Evolutionary conservation across 495 filamentous ascomycete genomes (phyloP).

Genomic region (Bacidia rubella): DNA sequence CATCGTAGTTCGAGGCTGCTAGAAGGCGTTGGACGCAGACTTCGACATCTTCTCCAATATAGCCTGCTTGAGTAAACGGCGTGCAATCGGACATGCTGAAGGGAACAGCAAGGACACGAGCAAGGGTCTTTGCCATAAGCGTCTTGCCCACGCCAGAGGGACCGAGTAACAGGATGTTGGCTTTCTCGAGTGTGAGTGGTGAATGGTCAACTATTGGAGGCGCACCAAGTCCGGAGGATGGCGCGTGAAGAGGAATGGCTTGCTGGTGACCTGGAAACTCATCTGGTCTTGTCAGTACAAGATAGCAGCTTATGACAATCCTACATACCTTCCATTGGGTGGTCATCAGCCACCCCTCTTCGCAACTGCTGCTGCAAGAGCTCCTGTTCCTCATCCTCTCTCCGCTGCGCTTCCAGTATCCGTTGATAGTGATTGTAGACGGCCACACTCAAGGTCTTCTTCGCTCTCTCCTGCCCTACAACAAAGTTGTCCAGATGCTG

Average conservation of each 20-base stretch:
- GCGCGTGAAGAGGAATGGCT: constrained; percentile 31
- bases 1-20: constrained; percentile 80
- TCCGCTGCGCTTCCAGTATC: constrained; percentile 59
- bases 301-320: not conserved
- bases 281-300: constrained; percentile 36
- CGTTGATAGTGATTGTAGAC: constrained; percentile 97
- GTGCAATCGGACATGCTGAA: constrained; percentile 98
- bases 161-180: constrained; percentile 83
- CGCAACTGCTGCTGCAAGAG: constrained; percentile 36
- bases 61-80: constrained; percentile 90
- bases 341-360: constrained; percentile 33
- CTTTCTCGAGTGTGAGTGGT: constrained; percentile 80
- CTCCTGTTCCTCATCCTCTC: constrained; percentile 66
- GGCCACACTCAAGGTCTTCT: constrained; percentile 82
- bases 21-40: constrained; percentile 81
- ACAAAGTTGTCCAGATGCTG: constrained; percentile 90
- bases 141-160: constrained; percentile 96
- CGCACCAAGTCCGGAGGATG: constrained; percentile 18
- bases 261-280: constrained; percentile 66
- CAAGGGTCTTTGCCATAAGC: constrained; percentile 76
- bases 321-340: constrained; percentile 45
- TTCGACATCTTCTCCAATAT: constrained; percentile 94
- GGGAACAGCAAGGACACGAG: constrained; percentile 72
- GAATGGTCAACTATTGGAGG: constrained; percentile 39
- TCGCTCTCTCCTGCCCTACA: constrained; percentile 91